A percentile compares a stretch with the other conserved stretches of the same genome.
These are phyloP conservation scores for Cytospora piceicola DNA, from an alignment of 2,329 filamentous ascomycete genomes.

Conservation along the genomic window DNA sequence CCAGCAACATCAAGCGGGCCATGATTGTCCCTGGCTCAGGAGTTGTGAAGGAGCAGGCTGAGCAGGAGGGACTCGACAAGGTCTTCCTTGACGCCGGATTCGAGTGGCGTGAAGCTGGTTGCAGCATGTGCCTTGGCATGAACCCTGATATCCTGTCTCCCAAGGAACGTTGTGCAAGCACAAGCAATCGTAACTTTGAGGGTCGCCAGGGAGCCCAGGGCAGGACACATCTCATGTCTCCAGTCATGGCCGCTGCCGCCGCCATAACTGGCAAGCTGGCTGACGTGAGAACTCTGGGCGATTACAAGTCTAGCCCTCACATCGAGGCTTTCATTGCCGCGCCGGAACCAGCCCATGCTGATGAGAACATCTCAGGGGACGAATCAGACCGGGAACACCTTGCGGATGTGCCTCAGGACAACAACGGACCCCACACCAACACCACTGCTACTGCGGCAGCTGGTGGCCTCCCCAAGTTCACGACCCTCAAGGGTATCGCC, in stretches of 20 bases:
- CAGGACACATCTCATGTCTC: constrained; percentile 94
- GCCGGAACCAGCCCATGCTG: constrained; percentile 51
- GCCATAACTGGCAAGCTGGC: constrained; percentile 89
- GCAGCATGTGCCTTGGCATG: constrained; percentile 99
- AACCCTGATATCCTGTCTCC: constrained; percentile 96
- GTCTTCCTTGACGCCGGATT: constrained; percentile 92
- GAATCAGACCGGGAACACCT: constrained; percentile 58
- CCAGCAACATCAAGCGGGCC: constrained; percentile 85
- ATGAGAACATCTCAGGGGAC: constrained; percentile 56
- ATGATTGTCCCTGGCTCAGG: constrained; percentile 97
- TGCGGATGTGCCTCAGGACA: constrained; percentile 65
- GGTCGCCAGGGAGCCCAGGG: constrained; percentile 91
- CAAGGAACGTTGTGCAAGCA: constrained; percentile 90
- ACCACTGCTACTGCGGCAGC: constrained; percentile 52
- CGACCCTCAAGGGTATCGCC: constrained; percentile 80
- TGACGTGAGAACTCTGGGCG: constrained; percentile 81
- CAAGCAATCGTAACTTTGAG: constrained; percentile 97
- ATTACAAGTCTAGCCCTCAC: constrained; percentile 62
- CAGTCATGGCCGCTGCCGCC: constrained; percentile 92
- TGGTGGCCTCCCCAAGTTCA: constrained; percentile 81
- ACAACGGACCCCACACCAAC: constrained; percentile 65
- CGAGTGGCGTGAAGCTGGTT: constrained; percentile 97
- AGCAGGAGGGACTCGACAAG: constrained; percentile 89
- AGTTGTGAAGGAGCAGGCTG: constrained; percentile 88
- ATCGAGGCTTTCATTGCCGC: constrained; percentile 57